These are phyloP conservation scores for Priceomyces haplophilus DNA, from an alignment of 805 yeast genomes.

Conservation along the genomic window DNA sequence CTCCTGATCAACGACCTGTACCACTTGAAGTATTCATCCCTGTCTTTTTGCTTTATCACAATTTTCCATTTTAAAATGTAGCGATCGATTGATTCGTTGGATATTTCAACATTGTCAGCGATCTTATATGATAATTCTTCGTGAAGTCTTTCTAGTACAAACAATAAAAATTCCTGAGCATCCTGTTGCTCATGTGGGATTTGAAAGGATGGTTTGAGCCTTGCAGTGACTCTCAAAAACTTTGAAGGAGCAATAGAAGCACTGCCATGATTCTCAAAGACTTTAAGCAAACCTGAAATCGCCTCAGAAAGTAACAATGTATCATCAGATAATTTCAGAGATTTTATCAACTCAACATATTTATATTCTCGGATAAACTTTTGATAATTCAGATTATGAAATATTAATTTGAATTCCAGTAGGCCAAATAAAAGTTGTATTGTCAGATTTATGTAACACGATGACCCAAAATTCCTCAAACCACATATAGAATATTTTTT, in stretches of 20 bases:
- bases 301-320: conserved; percentile 44
- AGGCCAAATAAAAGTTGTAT: conserved; percentile 66
- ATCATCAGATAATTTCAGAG: conserved; percentile 15
- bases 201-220: conserved; percentile 60
- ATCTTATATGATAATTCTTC: conserved; percentile 50
- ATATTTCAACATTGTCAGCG: conserved; percentile 17
- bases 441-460: conserved; percentile 75
- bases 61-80: conserved; percentile 32
- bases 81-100: conserved; percentile 19
- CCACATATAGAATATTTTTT: conserved; percentile 56
- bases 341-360: conserved; percentile 21
- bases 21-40: conserved; percentile 62
- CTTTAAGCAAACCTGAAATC: conserved; percentile 51
- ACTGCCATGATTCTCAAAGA: conserved; percentile 58
- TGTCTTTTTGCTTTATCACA: conserved; percentile 28
- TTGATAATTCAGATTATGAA: conserved; percentile 44
- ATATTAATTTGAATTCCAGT: conserved; percentile 45
- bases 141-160: conserved; percentile 64
- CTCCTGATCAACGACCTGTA: conserved; percentile 45
- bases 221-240: conserved; percentile 51
- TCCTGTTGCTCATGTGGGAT: conserved; percentile 80
- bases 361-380: conserved; percentile 38
- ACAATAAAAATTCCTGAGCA: conserved; percentile 71
- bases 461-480: conserved; percentile 63
- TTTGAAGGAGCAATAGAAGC: conserved; percentile 62